These are phyloP conservation scores for Populus hybrid DNA, from an alignment of 441 rosid species.

Conservation along the genomic window DNA sequence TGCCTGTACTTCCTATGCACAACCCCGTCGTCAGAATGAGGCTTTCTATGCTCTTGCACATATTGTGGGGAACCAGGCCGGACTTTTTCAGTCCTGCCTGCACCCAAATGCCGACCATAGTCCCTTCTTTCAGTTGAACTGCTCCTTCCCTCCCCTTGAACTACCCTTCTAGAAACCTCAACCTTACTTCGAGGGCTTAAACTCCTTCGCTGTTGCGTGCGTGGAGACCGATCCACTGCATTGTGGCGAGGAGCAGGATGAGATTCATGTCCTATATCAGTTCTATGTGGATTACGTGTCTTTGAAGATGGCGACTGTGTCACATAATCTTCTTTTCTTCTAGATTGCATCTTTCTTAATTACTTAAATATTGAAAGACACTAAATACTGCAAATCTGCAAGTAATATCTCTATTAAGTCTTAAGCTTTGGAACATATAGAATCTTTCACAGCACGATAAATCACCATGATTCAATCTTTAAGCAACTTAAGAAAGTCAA, in stretches of 20 bases:
- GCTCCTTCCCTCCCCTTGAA: slow-evolving; percentile 25
- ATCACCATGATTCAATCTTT: background rate
- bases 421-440: slow-evolving; percentile 1
- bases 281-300: slow-evolving; percentile 26
- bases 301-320: slow-evolving; percentile 28
- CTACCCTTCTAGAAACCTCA: slow-evolving; percentile 34
- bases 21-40: slow-evolving; percentile 31
- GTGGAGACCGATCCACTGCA: slow-evolving; percentile 25
- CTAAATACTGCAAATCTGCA: background rate
- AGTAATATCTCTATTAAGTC: background rate
- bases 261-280: slow-evolving; percentile 27
- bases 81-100: slow-evolving; percentile 30
- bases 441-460: background rate
- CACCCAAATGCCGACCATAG: slow-evolving; percentile 29
- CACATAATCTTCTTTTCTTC: slow-evolving; percentile 30
- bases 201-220: slow-evolving; percentile 29
- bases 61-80: slow-evolving; percentile 28
- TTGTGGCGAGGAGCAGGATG: slow-evolving; percentile 22
- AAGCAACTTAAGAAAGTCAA: background rate
- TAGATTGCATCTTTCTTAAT: slow-evolving; percentile 43
- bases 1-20: slow-evolving; percentile 32
- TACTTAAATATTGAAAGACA: background rate
- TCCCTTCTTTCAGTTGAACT: slow-evolving; percentile 35
- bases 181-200: slow-evolving; percentile 34
- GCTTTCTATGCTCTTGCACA: slow-evolving; percentile 25